A percentile compares a stretch with the other conserved stretches of the same genome.
These are phyloP conservation scores for Fomitopsis pinicola DNA, from an alignment of 1,284 basidiomycete genomes.

Conservation along the genomic window DNA sequence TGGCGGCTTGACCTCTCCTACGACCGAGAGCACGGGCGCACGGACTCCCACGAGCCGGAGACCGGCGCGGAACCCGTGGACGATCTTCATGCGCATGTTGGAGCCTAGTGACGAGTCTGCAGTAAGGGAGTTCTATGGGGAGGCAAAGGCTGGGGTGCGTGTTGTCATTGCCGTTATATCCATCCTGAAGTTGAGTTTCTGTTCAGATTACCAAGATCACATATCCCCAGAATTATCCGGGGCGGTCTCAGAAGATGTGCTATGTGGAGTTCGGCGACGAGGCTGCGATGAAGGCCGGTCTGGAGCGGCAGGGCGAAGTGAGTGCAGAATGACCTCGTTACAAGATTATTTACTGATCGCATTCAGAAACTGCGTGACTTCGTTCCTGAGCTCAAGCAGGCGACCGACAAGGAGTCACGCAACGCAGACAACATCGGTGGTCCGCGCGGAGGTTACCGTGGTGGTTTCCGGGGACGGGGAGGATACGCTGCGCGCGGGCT, in stretches of 20 bases:
- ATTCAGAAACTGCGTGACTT: slow-evolving; percentile 63
- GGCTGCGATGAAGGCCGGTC: slow-evolving; percentile 71
- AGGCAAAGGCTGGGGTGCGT: slow-evolving; percentile 59
- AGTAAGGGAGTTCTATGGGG: slow-evolving; percentile 72
- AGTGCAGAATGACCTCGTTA: slow-evolving; percentile 11
- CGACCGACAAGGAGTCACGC: slow-evolving; percentile 61
- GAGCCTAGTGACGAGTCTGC: slow-evolving; percentile 60
- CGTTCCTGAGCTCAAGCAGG: slow-evolving; percentile 61
- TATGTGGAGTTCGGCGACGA: slow-evolving; percentile 89
- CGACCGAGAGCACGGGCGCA: slow-evolving; percentile 54
- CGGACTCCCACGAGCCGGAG: slow-evolving; percentile 63
- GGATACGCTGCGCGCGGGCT: slow-evolving; percentile 60
- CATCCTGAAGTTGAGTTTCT: not conserved
- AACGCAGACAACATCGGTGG: slow-evolving; percentile 29
- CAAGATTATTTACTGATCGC: slow-evolving; percentile 4
- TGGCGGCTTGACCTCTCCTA: slow-evolving; percentile 44
- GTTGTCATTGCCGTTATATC: not conserved
- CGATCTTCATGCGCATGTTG: slow-evolving; percentile 76
- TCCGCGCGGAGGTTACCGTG: slow-evolving; percentile 35
- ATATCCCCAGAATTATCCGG: slow-evolving; percentile 49
- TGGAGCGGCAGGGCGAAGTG: slow-evolving; percentile 71
- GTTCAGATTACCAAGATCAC: slow-evolving; percentile 68
- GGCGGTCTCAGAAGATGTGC: slow-evolving; percentile 53
- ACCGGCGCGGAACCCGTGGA: slow-evolving; percentile 74
- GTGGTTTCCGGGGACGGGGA: slow-evolving; percentile 52